phyloP scores from a whole-genome alignment of 1,284 basidiomycete species.

The Trichosporon sp. region DNA sequence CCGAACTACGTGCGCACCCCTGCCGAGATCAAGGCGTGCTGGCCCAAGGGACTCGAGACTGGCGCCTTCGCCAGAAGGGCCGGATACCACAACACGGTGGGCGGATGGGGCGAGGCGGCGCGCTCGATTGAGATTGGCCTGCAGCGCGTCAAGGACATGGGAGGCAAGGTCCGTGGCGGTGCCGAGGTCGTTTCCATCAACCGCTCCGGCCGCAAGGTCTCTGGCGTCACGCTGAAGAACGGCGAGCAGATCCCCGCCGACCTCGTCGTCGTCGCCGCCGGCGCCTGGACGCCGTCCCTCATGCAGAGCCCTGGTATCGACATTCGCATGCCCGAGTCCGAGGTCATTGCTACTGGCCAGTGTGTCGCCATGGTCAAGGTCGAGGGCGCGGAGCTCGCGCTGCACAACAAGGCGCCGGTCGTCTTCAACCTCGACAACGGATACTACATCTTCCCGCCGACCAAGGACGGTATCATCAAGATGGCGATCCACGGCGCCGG shows the following conservation, averaged over 20 bases:
- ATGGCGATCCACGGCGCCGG: constrained; percentile 59
- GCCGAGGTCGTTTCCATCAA: constrained; percentile 62
- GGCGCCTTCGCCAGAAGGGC: constrained; percentile 55
- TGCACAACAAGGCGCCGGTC: constrained; percentile 69
- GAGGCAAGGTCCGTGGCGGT: constrained; percentile 65
- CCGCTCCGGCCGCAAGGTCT: constrained; percentile 58
- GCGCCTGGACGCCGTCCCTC: constrained; percentile 68
- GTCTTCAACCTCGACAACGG: constrained; percentile 57
- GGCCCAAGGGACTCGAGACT: constrained; percentile 32
- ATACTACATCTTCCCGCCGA: constrained; percentile 60
- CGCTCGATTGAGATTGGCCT: constrained; percentile 68
- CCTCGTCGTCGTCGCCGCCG: constrained; percentile 52
- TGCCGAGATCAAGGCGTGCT: constrained; percentile 35
- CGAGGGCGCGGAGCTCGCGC: constrained; percentile 66
- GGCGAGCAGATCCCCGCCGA: constrained; percentile 59
- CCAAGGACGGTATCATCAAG: constrained; percentile 56
- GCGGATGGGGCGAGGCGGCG: constrained; percentile 82
- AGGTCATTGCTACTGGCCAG: constrained; percentile 61
- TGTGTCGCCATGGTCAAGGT: constrained; percentile 75
- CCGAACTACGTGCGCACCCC: constrained; percentile 34
- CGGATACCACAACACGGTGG: constrained; percentile 71
- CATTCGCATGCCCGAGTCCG: constrained; percentile 36
- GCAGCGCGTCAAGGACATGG: constrained; percentile 63
- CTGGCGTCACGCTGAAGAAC: constrained; percentile 67
- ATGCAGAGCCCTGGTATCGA: constrained; percentile 64